These are phyloP conservation scores for Russula griseocarnosa DNA, from an alignment of 768 basidiomycete species.

Conservation along the genomic window DNA sequence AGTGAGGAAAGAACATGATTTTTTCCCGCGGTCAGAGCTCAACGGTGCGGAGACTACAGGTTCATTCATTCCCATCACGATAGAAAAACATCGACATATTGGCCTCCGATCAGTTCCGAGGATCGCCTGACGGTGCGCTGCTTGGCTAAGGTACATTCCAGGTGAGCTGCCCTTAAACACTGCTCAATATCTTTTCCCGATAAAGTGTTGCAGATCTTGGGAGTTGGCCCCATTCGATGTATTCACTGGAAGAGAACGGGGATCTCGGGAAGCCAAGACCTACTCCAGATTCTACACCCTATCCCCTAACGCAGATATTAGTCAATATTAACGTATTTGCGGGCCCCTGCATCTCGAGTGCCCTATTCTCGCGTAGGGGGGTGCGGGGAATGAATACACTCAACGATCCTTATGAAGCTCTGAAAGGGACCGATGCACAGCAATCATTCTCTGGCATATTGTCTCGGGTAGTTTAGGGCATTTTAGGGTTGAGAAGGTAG, in stretches of 20 bases:
- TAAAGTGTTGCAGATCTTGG: conserved; percentile 7
- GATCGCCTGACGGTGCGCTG: conserved; percentile 11
- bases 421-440: neutral
- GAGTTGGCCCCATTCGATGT: conserved; percentile 23
- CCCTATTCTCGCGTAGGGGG: neutral
- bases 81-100: conserved; percentile 5
- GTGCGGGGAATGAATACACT: neutral
- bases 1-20: neutral
- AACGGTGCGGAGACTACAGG: conserved; percentile 1
- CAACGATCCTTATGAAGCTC: neutral
- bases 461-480: neutral
- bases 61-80: conserved; percentile 26
- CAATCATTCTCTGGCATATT: neutral
- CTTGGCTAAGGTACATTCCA: conserved; percentile 18
- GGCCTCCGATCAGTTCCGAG: conserved; percentile 11
- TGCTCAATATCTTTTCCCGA: neutral
- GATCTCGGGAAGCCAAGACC: neutral
- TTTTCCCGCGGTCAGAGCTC: neutral
- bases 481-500: neutral
- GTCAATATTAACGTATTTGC: conserved; percentile 2
- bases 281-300: neutral
- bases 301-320: neutral
- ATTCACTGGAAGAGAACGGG: conserved; percentile 12
- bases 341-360: neutral
- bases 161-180: conserved; percentile 5